Base-by-base conservation (phyloP, 441 rosid species). In the Capsella rubella region DNA sequence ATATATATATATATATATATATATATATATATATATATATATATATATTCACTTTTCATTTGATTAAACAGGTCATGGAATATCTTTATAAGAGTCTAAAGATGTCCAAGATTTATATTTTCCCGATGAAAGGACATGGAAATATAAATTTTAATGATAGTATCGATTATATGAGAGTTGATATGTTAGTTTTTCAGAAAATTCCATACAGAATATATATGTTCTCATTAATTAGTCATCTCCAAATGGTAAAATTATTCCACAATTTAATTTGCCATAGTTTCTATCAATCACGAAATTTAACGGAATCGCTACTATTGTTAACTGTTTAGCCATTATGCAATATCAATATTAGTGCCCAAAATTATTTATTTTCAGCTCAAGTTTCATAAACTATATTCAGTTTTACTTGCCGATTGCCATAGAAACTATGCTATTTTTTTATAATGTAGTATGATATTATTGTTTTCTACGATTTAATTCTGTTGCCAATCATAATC, bases 21-120 rank as follows among this genome's bases (percentile, higher is more conserved):
- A n/a, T n/a, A n/a, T n/a, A n/a, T n/a, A n/a, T n/a, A n/a, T n/a
- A n/a, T n/a, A n/a, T n/a, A n/a, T n/a, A 60, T 53, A 45, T 51
- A 42, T 21, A 31, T 55, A 45, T 34, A 54, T 40, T 69, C 52
- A 35, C 69, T 62, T 75, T 75, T 32, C 21, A 43, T 10, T 53
- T 69, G 79, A 69, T 55, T 52, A 25, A 68, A 68, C 64, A 34
- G 8, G 57, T 68, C 74, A 50, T 62, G 51, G 32, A 62, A 75
- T 69, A 43, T 61, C 52, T 54, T 68, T 68, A 61, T 53, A 25
- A 43, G 49, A 32, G 73, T 28, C 61, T 40, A 32, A 32, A 59
- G 62, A 50, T 15, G 46, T 40, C 61, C 54, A 51, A 31, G 8
- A 51, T 52, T 51, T 34, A 75, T 32, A 37, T 40, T n/a, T 74